phyloP scores from a whole-genome alignment of 129 eudicot species.

The Glebionis coronaria region DNA sequence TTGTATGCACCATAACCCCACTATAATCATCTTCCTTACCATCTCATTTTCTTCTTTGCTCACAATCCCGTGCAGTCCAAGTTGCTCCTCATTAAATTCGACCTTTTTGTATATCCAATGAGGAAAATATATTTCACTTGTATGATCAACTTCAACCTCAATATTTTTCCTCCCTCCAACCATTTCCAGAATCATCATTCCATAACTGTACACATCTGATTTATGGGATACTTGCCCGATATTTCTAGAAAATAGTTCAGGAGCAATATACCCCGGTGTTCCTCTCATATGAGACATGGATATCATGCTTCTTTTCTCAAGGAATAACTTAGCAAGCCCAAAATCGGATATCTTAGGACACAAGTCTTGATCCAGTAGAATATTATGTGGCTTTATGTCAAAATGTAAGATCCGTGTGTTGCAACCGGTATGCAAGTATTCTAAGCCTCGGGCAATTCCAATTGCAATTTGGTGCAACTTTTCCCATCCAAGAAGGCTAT shows the following conservation, averaged over 20 bases:
- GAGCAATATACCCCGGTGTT: constrained; percentile 28
- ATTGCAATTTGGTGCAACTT: neutral
- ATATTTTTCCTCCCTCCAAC: constrained; percentile 37
- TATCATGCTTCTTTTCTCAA: neutral
- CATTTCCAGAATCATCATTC: constrained; percentile 47
- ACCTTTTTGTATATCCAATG: constrained; percentile 34
- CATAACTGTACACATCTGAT: constrained; percentile 44
- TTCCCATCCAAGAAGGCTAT: neutral
- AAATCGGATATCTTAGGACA: constrained; percentile 4
- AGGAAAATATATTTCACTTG: constrained; percentile 39
- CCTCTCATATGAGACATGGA: neutral
- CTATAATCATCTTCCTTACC: constrained; percentile 46
- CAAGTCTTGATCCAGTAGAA: neutral
- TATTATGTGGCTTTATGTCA: too few species aligned
- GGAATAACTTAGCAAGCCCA: neutral
- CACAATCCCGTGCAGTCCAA: constrained; percentile 10
- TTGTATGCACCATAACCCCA: constrained; percentile 55
- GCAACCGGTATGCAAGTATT: neutral
- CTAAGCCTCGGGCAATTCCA: neutral
- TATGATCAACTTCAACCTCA: constrained; percentile 14
- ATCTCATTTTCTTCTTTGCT: constrained; percentile 23
- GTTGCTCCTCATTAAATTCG: constrained; percentile 12
- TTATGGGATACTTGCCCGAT: constrained; percentile 34
- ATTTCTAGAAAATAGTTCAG: constrained; percentile 28
- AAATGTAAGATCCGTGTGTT: too few species aligned